phyloP scores from a whole-genome alignment of 495 filamentous ascomycete species.

The Tuber brumale region DNA sequence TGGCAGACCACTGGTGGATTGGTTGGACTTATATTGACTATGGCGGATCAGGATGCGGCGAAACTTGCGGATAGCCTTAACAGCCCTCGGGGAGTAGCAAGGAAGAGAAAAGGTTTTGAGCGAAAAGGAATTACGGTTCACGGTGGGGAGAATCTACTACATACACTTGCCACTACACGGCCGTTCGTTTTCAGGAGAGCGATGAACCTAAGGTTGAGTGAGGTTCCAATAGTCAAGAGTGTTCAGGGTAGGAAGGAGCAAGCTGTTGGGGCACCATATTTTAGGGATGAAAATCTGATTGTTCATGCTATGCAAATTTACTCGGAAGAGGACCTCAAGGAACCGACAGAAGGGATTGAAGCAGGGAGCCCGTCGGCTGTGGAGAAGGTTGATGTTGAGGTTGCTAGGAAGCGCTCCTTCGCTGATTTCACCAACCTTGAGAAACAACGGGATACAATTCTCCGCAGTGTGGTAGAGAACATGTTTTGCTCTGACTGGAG shows the following conservation, averaged over 20 bases:
- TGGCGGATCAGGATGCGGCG: constrained; percentile 57
- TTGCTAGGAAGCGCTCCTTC: constrained; percentile 27
- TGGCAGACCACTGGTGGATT: constrained; percentile 75
- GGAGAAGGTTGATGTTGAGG: background rate
- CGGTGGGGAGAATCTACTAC: constrained; percentile 67
- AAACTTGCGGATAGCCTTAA: constrained; percentile 40
- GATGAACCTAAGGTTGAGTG: constrained; percentile 60
- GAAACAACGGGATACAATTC: constrained; percentile 18
- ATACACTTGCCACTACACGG: constrained; percentile 73
- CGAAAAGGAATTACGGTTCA: constrained; percentile 57
- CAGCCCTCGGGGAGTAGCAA: constrained; percentile 40
- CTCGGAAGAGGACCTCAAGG: constrained; percentile 11
- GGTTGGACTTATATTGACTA: constrained; percentile 71
- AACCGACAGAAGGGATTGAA: background rate
- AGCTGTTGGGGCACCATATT: constrained; percentile 17
- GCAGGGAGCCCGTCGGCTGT: constrained; percentile 5
- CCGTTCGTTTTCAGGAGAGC: constrained; percentile 82
- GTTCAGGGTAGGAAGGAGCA: constrained; percentile 1
- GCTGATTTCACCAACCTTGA: constrained; percentile 15
- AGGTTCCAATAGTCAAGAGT: constrained; percentile 47
- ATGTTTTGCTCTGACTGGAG: constrained; percentile 41
- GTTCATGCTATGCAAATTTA: constrained; percentile 32
- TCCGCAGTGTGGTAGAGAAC: constrained; percentile 27
- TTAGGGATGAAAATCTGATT: constrained; percentile 37
- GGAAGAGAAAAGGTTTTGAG: constrained; percentile 33